These are phyloP conservation scores for Aspergillus sp. DNA, from an alignment of 2,329 filamentous ascomycete species.

Conservation along the genomic window DNA sequence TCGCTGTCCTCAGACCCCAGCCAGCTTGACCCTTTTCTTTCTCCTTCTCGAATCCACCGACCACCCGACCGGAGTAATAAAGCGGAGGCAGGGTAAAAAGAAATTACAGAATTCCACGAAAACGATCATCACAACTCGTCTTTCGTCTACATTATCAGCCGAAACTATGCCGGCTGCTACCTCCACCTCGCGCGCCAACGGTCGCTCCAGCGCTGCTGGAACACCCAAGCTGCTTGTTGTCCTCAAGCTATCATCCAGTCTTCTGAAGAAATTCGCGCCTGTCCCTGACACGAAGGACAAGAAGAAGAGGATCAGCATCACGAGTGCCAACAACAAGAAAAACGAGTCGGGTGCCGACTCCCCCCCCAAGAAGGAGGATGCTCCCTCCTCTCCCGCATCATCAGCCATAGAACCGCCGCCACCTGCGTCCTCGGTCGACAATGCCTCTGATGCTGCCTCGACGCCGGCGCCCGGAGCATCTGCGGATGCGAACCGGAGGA, in stretches of 20 bases:
- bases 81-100: not conserved
- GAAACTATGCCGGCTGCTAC: conserved; percentile 26
- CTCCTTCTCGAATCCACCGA: not conserved
- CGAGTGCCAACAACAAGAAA: conserved; percentile 10
- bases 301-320: conserved; percentile 17
- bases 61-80: conserved; percentile 1
- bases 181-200: conserved; percentile 30
- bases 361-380: conserved; percentile 27
- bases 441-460: conserved; percentile 41
- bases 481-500: conserved; percentile 62
- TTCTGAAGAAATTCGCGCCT: conserved; percentile 37
- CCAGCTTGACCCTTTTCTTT: not conserved
- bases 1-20: not conserved
- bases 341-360: conserved; percentile 18
- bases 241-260: conserved; percentile 40
- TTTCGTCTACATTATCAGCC: not conserved
- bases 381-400: conserved; percentile 37
- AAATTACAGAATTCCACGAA: conserved; percentile 1
- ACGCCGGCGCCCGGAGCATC: conserved; percentile 43
- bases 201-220: conserved; percentile 35
- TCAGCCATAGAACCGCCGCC: conserved; percentile 34
- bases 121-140: not conserved
- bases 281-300: conserved; percentile 22
- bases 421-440: conserved; percentile 41
- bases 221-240: conserved; percentile 35